phyloP scores from a whole-genome alignment of 805 yeast species.

The Zygoascus flipseniorum region DNA sequence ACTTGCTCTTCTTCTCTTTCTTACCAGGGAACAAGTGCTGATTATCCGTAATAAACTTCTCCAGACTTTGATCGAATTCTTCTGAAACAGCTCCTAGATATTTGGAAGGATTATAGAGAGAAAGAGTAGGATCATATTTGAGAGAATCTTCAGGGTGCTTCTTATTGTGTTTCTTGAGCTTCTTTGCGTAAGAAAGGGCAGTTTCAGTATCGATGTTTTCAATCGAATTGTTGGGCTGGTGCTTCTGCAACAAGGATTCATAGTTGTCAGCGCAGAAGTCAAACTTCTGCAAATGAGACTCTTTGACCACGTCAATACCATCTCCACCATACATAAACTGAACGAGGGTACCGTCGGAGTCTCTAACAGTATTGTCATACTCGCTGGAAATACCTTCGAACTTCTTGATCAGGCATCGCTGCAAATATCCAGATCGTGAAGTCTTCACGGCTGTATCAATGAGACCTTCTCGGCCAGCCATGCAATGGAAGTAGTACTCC shows the following conservation, averaged over 20 bases:
- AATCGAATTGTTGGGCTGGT: slow-evolving; percentile 62
- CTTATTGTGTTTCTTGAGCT: slow-evolving; percentile 55
- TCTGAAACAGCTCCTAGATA: slow-evolving; percentile 92
- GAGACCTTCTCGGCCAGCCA: slow-evolving; percentile 99
- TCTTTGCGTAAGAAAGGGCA: slow-evolving; percentile 75
- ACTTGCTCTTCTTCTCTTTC: slow-evolving; percentile 37
- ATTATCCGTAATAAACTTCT: slow-evolving; percentile 52
- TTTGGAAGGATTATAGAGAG: slow-evolving; percentile 80
- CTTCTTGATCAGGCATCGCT: slow-evolving; percentile 96
- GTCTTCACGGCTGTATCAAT: slow-evolving; percentile 99
- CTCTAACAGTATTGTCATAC: slow-evolving; percentile 93
- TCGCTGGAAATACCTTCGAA: slow-evolving; percentile 92
- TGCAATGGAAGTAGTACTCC: slow-evolving; percentile 98
- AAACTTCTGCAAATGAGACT: slow-evolving; percentile 89
- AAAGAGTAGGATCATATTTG: slow-evolving; percentile 82
- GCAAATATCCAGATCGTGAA: slow-evolving; percentile 95
- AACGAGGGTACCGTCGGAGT: slow-evolving; percentile 85
- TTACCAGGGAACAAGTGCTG: slow-evolving; percentile 43
- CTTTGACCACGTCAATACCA: slow-evolving; percentile 87
- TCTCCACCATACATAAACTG: slow-evolving; percentile 98
- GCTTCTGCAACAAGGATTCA: slow-evolving; percentile 75
- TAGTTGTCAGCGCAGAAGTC: slow-evolving; percentile 88
- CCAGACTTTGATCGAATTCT: slow-evolving; percentile 73
- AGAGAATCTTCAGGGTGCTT: slow-evolving; percentile 46
- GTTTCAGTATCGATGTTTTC: slow-evolving; percentile 76